phyloP scores from a whole-genome alignment of 2,329 filamentous ascomycete genomes.

The Aureobasidium musti region DNA sequence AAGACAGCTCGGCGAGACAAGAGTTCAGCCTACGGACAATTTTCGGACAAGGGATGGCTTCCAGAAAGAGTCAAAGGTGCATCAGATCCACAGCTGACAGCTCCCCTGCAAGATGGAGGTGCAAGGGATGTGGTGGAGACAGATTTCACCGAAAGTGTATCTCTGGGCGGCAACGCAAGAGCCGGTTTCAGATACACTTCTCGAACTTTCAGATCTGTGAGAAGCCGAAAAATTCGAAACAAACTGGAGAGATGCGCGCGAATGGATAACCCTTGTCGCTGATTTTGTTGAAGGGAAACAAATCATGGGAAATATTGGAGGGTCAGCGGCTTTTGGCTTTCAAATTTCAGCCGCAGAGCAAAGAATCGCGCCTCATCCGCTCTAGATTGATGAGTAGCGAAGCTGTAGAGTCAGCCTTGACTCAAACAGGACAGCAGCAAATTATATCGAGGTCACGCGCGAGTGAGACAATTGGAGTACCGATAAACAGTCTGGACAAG shows the following conservation, averaged over 20 bases:
- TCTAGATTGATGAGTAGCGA: not conserved
- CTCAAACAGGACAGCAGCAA: not conserved
- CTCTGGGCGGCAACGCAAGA: conserved; percentile 2
- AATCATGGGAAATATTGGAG: no score
- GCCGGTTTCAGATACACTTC: conserved; percentile 11
- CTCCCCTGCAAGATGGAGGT: not conserved
- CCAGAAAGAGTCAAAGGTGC: conserved; percentile 23
- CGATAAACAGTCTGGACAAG: not conserved
- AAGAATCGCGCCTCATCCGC: not conserved
- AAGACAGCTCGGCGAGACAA: not conserved
- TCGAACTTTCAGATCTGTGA: not conserved
- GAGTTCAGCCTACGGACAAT: not conserved
- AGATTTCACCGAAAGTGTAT: not conserved
- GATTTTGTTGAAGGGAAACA: not conserved
- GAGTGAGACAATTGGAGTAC: not conserved
- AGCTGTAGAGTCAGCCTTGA: not conserved
- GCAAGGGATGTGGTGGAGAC: not conserved
- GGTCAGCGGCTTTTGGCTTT: not conserved
- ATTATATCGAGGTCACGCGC: conserved; percentile 2
- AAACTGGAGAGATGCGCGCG: not conserved
- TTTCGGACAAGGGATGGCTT: not conserved
- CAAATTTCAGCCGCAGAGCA: not conserved
- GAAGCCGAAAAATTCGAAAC: not conserved
- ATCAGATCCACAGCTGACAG: not conserved
- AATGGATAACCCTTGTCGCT: not conserved